Evolutionary conservation across 768 basidiomycete genomes (phyloP), one percentile per base, ranked within the genome.

Genomic region (Auricularia heimuer): DNA sequence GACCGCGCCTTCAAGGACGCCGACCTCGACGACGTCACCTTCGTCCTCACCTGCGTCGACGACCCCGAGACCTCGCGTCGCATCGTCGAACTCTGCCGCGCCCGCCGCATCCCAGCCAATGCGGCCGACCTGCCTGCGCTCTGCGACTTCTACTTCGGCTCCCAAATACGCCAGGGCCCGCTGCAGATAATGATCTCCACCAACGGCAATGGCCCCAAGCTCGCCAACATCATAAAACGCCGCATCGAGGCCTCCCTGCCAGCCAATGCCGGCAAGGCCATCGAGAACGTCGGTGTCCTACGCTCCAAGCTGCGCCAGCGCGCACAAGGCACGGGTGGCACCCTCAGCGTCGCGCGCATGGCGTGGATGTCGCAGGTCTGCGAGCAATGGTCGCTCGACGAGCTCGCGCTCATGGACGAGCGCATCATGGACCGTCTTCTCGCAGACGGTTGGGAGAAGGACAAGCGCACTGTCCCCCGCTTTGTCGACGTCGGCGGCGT

Each of bases 71-170:
- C 84, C 65, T 92, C 90, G 33, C 83, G 83, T 63, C 72, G 80
- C n/a, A 94, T 98, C 54, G 89, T 83, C 70, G 71, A 80, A 8
- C 77, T 87, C 69, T 90, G 89, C 70, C 78, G 93, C 64, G 78
- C 81, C 33, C 79, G 75, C 63, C 82, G 80, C 60, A 88, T 98
- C 62, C 93, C 94, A 6, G 88, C 96, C 64, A 99, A 99, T 75
- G 93, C 94, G 67, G 97, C 97, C 45, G 96, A 99, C 77, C 89
- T 98, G 66, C 97, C 97, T 2, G 86, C 90, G 54, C 84, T 87
- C 54, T 99, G 97, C 80, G 96, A 99, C 76, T 99, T 99, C 72
- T 98, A 95, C 80, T 99, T 98, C 77, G 97, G 97, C 62, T 90
- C 92, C 3, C 91, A 93, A 74, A 86, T 98, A 66, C 87, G 92